These are phyloP conservation scores for Leishmania arabica DNA, from an alignment of 208 protist genomes.

Conservation along the genomic window DNA sequence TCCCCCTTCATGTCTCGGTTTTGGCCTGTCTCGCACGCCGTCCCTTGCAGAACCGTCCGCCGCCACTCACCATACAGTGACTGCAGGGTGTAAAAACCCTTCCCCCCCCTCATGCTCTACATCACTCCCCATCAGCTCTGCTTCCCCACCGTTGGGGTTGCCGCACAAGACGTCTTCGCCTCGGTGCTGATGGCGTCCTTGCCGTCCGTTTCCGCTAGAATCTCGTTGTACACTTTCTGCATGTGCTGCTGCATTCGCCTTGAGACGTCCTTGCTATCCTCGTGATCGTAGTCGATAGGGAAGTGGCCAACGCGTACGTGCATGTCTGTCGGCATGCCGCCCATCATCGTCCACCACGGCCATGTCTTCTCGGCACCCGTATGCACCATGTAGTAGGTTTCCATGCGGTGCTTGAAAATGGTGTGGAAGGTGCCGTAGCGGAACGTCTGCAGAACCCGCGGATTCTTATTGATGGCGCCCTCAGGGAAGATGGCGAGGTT, in stretches of 20 bases:
- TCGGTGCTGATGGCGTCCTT: conserved; percentile 9
- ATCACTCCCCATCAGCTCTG: background rate
- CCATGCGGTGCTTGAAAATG: conserved; percentile 57
- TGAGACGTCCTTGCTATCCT: conserved; percentile 45
- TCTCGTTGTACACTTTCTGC: conserved; percentile 51
- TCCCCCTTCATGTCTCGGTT: background rate
- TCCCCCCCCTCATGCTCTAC: too few relatives aligned
- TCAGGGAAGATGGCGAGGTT: conserved; percentile 71
- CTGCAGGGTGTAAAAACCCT: background rate
- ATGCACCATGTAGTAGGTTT: conserved; percentile 56
- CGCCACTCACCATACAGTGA: background rate
- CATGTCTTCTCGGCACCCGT: conserved; percentile 59
- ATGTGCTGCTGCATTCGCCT: conserved; percentile 43
- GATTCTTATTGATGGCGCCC: conserved; percentile 64
- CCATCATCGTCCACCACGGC: conserved; percentile 44
- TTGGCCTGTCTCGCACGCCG: background rate
- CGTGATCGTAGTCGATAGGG: conserved; percentile 44
- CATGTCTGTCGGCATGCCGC: conserved; percentile 57
- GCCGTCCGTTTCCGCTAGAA: conserved; percentile 19
- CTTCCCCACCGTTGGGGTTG: background rate
- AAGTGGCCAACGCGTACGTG: conserved; percentile 36
- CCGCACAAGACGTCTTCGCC: background rate
- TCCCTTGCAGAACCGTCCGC: too few relatives aligned
- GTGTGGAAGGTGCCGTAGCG: conserved; percentile 67
- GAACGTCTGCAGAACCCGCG: conserved; percentile 52